phyloP scores from a whole-genome alignment of 495 filamentous ascomycete genomes.

The Annulohypoxylon bovei region DNA sequence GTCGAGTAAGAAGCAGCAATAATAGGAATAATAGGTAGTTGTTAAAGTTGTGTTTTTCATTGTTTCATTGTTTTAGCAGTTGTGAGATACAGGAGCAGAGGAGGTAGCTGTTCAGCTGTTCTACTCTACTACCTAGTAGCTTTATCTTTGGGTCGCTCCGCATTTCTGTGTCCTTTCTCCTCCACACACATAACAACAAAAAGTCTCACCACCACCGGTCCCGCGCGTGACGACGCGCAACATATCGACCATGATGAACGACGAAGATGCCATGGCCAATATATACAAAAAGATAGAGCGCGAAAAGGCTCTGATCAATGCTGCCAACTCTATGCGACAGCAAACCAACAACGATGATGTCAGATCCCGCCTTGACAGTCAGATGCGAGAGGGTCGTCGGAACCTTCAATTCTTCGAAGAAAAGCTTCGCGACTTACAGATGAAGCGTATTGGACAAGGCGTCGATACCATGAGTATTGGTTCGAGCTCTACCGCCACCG shows the following conservation, averaged over 20 bases:
- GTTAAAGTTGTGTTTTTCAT: background rate
- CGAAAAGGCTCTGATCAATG: constrained; percentile 94
- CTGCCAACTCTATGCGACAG: constrained; percentile 92
- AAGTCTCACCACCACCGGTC: constrained; percentile 27
- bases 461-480: constrained; percentile 70
- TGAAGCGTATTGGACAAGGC: constrained; percentile 74
- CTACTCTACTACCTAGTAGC: background rate
- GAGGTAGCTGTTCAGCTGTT: background rate
- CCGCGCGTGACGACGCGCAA: constrained; percentile 54
- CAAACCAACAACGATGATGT: constrained; percentile 92
- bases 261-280: constrained; percentile 85
- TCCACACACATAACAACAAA: constrained; percentile 16
- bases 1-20: background rate
- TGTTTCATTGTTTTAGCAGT: background rate
- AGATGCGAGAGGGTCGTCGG: constrained; percentile 91
- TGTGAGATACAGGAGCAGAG: background rate
- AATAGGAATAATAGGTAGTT: background rate
- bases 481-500: constrained; percentile 50
- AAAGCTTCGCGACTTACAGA: constrained; percentile 85
- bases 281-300: constrained; percentile 98
- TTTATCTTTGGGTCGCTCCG: constrained; percentile 36
- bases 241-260: constrained; percentile 64
- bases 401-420: constrained; percentile 96
- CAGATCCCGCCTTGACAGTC: constrained; percentile 84
- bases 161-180: constrained; percentile 20